These are phyloP conservation scores for Terana coerulea DNA, from an alignment of 768 basidiomycete genomes.

Conservation along the genomic window DNA sequence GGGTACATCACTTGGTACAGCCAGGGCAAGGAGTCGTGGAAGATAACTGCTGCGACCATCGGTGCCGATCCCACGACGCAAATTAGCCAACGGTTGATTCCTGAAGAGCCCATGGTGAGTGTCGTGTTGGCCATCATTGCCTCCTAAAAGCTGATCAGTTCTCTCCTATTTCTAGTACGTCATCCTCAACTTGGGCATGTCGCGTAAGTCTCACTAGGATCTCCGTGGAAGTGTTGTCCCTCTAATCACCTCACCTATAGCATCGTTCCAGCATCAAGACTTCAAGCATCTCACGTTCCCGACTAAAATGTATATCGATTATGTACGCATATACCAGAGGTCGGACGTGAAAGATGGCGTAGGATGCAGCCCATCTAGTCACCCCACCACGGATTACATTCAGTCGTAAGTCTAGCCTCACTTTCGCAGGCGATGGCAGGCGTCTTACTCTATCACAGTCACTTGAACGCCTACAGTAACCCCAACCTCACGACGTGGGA, in stretches of 20 bases:
- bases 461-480: conserved; percentile 64
- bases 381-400: conserved; percentile 83
- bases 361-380: conserved; percentile 74
- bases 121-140: neutral
- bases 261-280: conserved; percentile 71
- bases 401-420: no score
- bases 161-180: conserved; percentile 50
- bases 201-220: conserved; percentile 38
- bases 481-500: conserved; percentile 86
- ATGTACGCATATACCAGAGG: conserved; percentile 85
- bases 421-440: neutral
- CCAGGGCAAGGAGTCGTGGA: conserved; percentile 68
- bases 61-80: conserved; percentile 56
- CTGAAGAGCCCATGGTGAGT: conserved; percentile 92
- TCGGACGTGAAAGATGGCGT: conserved; percentile 60
- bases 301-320: conserved; percentile 79
- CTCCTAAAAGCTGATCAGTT: neutral
- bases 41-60: conserved; percentile 58
- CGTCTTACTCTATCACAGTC: conserved; percentile 25
- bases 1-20: conserved; percentile 87
- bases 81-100: conserved; percentile 62
- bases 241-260: conserved; percentile 28
- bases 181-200: conserved; percentile 83
- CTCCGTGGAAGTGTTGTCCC: no score
- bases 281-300: conserved; percentile 76